Percentiles rank a stretch among this genome's conserved stretches.
Evolutionary conservation across 331 rosid genomes (phyloP).

Genomic region (Telfairia occidentalis): DNA sequence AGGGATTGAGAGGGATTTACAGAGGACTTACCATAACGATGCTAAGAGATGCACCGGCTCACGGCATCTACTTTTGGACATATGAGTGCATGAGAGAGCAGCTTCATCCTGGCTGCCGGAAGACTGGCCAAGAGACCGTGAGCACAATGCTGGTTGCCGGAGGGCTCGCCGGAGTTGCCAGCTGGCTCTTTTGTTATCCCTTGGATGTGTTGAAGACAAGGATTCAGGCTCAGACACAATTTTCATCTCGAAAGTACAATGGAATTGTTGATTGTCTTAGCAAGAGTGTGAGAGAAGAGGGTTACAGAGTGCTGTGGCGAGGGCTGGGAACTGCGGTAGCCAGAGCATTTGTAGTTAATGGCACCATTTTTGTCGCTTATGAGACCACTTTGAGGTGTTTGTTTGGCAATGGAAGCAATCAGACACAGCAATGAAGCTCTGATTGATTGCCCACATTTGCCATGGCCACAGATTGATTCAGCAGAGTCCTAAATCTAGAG

Average conservation of each 20-base stretch:
- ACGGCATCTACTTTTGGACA: conserved; percentile 74
- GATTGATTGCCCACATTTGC: not conserved
- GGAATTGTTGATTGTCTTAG: conserved; percentile 56
- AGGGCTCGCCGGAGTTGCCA: conserved; percentile 70
- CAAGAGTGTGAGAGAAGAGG: conserved; percentile 51
- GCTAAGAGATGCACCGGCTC: conserved; percentile 63
- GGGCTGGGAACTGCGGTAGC: conserved; percentile 71
- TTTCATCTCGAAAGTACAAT: conserved; percentile 27
- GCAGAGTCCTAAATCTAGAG: not conserved
- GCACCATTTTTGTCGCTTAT: conserved; percentile 61
- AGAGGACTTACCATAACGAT: conserved; percentile 64
- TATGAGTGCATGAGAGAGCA: conserved; percentile 66
- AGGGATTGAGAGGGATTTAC: conserved; percentile 56
- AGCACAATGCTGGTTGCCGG: conserved; percentile 63
- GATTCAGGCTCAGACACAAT: conserved; percentile 45
- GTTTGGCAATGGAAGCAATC: conserved; percentile 32
- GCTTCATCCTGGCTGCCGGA: conserved; percentile 79
- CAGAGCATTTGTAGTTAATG: conserved; percentile 75
- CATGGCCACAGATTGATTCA: not conserved
- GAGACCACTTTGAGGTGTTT: conserved; percentile 48
- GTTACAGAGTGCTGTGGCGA: conserved; percentile 47
- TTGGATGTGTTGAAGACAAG: conserved; percentile 77
- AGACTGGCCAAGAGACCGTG: conserved; percentile 46
- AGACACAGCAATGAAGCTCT: conserved; percentile 18
- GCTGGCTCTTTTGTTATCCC: conserved; percentile 77